phyloP scores from a whole-genome alignment of 768 basidiomycete species.

The Leccinum arenicola region DNA sequence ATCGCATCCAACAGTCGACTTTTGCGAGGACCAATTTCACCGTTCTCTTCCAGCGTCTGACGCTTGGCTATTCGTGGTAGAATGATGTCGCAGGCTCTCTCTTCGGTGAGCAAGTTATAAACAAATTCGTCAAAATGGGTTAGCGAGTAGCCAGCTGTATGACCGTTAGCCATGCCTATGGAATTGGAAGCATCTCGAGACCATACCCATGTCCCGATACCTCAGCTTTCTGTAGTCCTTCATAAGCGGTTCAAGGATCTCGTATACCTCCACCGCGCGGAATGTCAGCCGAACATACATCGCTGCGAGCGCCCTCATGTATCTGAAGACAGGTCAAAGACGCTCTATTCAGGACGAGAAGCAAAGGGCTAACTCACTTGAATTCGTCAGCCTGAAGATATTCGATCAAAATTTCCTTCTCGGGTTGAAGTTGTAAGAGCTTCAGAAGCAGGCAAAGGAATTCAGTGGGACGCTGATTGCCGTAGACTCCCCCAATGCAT shows the following conservation, averaged over 20 bases:
- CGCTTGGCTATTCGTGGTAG: slow-evolving; percentile 87
- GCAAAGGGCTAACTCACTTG: slow-evolving; percentile 62
- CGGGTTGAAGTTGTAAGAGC: slow-evolving; percentile 93
- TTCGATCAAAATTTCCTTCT: slow-evolving; percentile 95
- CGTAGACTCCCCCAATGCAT: slow-evolving; percentile 90
- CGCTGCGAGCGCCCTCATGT: slow-evolving; percentile 88
- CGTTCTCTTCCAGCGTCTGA: slow-evolving; percentile 85
- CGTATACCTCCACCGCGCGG: slow-evolving; percentile 84
- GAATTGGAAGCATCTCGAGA: not conserved
- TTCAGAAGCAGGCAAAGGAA: slow-evolving; percentile 93
- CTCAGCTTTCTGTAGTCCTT: slow-evolving; percentile 93
- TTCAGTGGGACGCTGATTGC: slow-evolving; percentile 91
- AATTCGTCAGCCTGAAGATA: slow-evolving; percentile 97
- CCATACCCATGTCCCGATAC: slow-evolving; percentile 71
- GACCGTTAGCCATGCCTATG: not conserved
- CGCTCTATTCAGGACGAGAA: not conserved
- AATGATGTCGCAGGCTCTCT: slow-evolving; percentile 95
- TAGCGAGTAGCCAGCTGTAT: slow-evolving; percentile 76
- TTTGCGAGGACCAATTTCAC: slow-evolving; percentile 81
- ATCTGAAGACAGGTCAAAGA: slow-evolving; percentile 46
- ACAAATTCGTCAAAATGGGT: slow-evolving; percentile 93
- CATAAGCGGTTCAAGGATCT: slow-evolving; percentile 88
- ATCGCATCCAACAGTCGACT: slow-evolving; percentile 87
- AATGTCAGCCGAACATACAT: slow-evolving; percentile 97
- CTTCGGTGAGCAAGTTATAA: slow-evolving; percentile 78